Base-by-base conservation (phyloP, 2,329 filamentous ascomycete genomes). In the Aspergillus japonicus region DNA sequence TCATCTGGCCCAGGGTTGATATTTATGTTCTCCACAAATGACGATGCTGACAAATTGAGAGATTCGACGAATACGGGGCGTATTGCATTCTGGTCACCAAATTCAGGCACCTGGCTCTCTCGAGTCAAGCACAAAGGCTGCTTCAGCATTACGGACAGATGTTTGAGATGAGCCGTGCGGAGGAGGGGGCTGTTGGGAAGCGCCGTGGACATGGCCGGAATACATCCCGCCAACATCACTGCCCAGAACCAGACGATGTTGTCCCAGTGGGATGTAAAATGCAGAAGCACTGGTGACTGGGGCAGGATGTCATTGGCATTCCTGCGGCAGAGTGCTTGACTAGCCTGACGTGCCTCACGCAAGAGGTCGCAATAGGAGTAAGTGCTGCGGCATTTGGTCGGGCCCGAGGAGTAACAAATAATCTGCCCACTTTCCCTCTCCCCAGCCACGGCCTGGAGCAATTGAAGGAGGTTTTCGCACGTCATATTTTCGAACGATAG, bases 181-280 rank as follows among this genome's bases (percentile, higher is more conserved):
- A 67, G 68, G 10, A 64, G 62, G 0, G 54, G 21, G 54, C 73
- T 68, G 29, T 72, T 69, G 24, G 66, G 62, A 6, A 79, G 65
- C 3, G 73, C 64, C 2, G 73, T 69, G 1, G 73, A 77, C n/a
- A 78, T 71, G 16, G 70, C 73, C 5, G 77, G 78, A 5, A 78
- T 56, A 24, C 68, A 67, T 6, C 76, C 74, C 1, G 76, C 76
- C n/a, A 70, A 61, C 2, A 76, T 61, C 2, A 71, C 68, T 2
- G 75, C 66, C 78, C 78, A 81, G 57, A 79, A 76, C 77, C 76
- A 80, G 12, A 72, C 53, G 5, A 80, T 72, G 26, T 67, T 71
- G 24, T 80, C 73, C 50, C 66, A 52, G 39, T 79, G 74, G n/a
- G 67, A 65, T 21, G 76, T 66, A 35, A 79, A 74, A 59, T 79